Conservation (phyloP, 352 stramenopile species). For the Phytopythium sindhum region DNA sequence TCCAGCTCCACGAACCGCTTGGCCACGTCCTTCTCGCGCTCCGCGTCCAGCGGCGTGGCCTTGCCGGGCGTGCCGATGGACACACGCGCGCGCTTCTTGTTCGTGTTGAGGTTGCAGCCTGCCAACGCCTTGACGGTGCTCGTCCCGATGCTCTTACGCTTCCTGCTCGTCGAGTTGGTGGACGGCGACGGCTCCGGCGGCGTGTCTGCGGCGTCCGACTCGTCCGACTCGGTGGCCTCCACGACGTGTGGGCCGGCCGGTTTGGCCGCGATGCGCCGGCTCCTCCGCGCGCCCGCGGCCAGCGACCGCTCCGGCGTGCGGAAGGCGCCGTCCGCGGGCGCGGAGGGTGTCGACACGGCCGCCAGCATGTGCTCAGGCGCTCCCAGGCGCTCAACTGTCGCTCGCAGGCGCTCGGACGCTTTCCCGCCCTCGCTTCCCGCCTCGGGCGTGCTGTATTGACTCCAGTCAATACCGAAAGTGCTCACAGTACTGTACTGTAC, state of each 20-base stretch:
- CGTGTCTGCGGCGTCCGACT: not conserved
- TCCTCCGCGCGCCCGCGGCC: not conserved
- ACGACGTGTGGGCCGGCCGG: not conserved
- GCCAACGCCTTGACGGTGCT: slow-evolving; percentile 25
- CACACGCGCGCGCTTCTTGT: slow-evolving; percentile 47
- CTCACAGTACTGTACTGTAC: no score
- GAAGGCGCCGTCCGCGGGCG: slow-evolving; percentile 11
- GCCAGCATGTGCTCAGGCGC: slow-evolving; percentile 18
- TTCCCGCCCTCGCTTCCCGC: not conserved
- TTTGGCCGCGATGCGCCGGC: not conserved
- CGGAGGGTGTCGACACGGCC: slow-evolving; percentile 15
- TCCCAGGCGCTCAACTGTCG: slow-evolving; percentile 5
- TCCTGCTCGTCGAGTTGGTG: slow-evolving; percentile 28
- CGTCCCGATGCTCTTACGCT: slow-evolving; percentile 46
- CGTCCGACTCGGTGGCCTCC: slow-evolving; percentile 1
- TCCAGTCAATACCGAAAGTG: not conserved
- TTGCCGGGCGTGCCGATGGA: slow-evolving; percentile 74
- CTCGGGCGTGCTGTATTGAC: not conserved
- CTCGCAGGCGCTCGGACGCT: slow-evolving; percentile 1
- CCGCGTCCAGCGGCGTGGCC: slow-evolving; percentile 53
- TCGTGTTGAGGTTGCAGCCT: slow-evolving; percentile 8
- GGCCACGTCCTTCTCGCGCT: slow-evolving; percentile 61
- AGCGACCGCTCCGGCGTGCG: slow-evolving; percentile 9
- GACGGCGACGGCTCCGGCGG: slow-evolving; percentile 1
- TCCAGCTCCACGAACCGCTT: slow-evolving; percentile 79